Conservation (phyloP, 805 yeast genomes). For the Wickerhamia fluorescens region DNA sequence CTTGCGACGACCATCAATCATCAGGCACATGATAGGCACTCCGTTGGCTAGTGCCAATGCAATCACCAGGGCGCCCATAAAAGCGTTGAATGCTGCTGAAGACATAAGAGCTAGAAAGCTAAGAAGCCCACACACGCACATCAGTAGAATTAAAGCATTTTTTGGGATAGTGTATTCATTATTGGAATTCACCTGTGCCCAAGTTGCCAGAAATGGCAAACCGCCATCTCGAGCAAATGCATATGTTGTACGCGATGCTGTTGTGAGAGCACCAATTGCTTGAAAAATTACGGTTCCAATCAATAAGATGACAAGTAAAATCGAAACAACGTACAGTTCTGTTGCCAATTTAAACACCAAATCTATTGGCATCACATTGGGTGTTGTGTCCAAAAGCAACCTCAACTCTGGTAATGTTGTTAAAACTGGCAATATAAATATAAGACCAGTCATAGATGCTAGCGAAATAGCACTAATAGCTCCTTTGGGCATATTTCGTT, state of each 20-base stretch:
- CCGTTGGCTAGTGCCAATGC: slow-evolving; percentile 70
- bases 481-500: slow-evolving; percentile 67
- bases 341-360: slow-evolving; percentile 67
- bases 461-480: slow-evolving; percentile 57
- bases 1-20: slow-evolving; percentile 53
- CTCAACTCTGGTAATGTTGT: slow-evolving; percentile 64
- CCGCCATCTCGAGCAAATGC: slow-evolving; percentile 83
- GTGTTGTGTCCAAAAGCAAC: slow-evolving; percentile 46
- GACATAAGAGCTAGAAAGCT: slow-evolving; percentile 65
- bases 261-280: slow-evolving; percentile 71
- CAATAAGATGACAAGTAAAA: slow-evolving; percentile 58
- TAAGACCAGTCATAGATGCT: slow-evolving; percentile 61
- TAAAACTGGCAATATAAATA: slow-evolving; percentile 65
- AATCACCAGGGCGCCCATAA: slow-evolving; percentile 76
- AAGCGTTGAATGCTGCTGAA: slow-evolving; percentile 72
- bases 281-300: slow-evolving; percentile 69
- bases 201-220: slow-evolving; percentile 53
- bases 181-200: slow-evolving; percentile 58
- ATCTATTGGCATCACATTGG: slow-evolving; percentile 73
- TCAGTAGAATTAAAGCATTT: slow-evolving; percentile 60
- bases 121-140: slow-evolving; percentile 51
- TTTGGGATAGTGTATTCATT: slow-evolving; percentile 59
- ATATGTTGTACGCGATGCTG: slow-evolving; percentile 76
- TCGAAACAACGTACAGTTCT: slow-evolving; percentile 59
- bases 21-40: slow-evolving; percentile 60